A percentile compares a stretch with the other conserved stretches of the same genome.
Conservation (phyloP, 305 asterid genomes). For the Andrographis paniculata region DNA sequence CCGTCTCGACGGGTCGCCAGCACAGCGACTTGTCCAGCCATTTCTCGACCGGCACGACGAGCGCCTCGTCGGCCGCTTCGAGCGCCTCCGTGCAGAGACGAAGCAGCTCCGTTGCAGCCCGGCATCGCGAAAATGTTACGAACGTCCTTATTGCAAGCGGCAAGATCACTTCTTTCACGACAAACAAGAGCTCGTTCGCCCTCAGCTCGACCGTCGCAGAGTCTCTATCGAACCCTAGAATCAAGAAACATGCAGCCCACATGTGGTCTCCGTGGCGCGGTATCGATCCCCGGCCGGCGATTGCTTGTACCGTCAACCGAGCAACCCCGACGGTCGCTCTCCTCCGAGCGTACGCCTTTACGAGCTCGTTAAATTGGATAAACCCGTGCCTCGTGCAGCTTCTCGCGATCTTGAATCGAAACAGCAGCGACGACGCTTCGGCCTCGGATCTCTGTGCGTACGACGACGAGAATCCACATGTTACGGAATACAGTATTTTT, state of each 20-base stretch:
- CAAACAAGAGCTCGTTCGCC: constrained; percentile 50
- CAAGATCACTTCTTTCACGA: constrained; percentile 68
- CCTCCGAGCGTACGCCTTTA: constrained; percentile 64
- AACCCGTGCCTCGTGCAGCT: constrained; percentile 50
- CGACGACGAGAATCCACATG: constrained; percentile 68
- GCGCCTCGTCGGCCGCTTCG: constrained; percentile 83
- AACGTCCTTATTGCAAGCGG: constrained; percentile 78
- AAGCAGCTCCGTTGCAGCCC: constrained; percentile 75
- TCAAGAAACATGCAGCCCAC: constrained; percentile 88
- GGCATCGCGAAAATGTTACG: constrained; percentile 69
- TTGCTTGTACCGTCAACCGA: constrained; percentile 66
- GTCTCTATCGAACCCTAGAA: constrained; percentile 77
- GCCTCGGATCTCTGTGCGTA: constrained; percentile 67
- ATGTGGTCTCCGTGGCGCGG: constrained; percentile 57
- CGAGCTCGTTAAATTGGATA: constrained; percentile 58
- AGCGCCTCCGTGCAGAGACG: constrained; percentile 83
- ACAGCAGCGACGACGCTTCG: constrained; percentile 63
- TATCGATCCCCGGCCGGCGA: constrained; percentile 36
- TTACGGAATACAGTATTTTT: constrained; percentile 45
- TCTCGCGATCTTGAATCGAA: constrained; percentile 70
- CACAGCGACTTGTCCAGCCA: constrained; percentile 87
- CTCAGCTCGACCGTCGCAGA: constrained; percentile 71
- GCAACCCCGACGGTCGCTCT: constrained; percentile 60
- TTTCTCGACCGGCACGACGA: constrained; percentile 81
- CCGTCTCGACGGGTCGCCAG: constrained; percentile 76